Evolutionary conservation across 2,329 filamentous ascomycete species (phyloP).

Genomic region (Fusarium miscanthi): DNA sequence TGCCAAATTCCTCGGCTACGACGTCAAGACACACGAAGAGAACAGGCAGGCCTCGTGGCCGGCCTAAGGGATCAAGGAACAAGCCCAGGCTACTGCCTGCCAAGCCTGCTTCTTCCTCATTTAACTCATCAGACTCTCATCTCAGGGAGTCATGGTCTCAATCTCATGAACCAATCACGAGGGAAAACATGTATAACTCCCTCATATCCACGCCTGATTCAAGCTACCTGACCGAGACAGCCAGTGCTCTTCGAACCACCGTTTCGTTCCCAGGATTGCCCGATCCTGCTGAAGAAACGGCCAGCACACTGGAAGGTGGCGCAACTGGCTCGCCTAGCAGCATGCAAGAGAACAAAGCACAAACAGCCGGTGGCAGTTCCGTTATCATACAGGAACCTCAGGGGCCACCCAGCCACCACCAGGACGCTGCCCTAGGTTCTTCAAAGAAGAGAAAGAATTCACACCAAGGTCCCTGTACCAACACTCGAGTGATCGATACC

Average conservation of each 20-base stretch:
- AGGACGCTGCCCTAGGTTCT: neutral
- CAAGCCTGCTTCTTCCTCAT: neutral
- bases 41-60: conserved; percentile 49
- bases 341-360: neutral
- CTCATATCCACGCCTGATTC: neutral
- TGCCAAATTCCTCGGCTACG: neutral
- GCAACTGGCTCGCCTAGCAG: neutral
- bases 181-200: neutral
- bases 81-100: conserved; percentile 49
- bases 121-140: neutral
- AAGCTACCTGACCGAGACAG: conserved; percentile 12
- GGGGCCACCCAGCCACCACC: neutral
- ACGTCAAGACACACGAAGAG: conserved; percentile 33
- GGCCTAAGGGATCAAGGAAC: conserved; percentile 61
- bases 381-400: neutral
- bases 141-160: conserved; percentile 39
- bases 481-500: neutral
- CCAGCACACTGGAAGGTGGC: neutral
- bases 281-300: neutral
- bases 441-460: conserved; percentile 29
- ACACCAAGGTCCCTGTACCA: neutral
- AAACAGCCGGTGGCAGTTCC: neutral
- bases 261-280: neutral
- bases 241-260: conserved; percentile 29
- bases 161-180: conserved; percentile 7